phyloP scores from a whole-genome alignment of 768 basidiomycete species.

The Xanthoconium purpureum region DNA sequence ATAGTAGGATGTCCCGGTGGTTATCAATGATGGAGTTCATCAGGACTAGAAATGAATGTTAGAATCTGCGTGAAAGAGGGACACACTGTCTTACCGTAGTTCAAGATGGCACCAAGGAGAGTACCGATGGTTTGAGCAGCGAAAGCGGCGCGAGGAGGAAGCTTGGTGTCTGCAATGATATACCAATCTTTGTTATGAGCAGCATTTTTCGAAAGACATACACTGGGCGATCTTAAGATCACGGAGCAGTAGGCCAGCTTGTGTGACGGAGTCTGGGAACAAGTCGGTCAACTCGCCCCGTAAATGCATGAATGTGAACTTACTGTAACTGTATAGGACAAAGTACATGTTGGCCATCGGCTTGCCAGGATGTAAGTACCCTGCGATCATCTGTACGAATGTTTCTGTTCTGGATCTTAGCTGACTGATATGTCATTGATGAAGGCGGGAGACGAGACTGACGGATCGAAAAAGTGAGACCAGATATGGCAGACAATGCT shows the following conservation, averaged over 20 bases:
- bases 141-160: conserved; percentile 64
- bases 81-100: conserved; percentile 35
- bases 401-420: no score
- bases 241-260: conserved; percentile 51
- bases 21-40: conserved; percentile 58
- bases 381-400: conserved; percentile 37
- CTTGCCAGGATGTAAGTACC: conserved; percentile 34
- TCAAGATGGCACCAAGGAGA: conserved; percentile 48
- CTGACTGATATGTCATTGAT: no score
- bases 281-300: conserved; percentile 37
- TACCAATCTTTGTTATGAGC: conserved; percentile 35
- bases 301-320: conserved; percentile 5
- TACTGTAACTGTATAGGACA: conserved; percentile 47
- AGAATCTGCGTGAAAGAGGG: background rate
- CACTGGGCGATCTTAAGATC: conserved; percentile 49
- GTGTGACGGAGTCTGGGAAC: conserved; percentile 43
- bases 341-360: conserved; percentile 45
- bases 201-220: background rate
- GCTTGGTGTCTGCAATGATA: conserved; percentile 39
- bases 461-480: conserved; percentile 12
- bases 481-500: conserved; percentile 52
- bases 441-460: no score
- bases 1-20: conserved; percentile 49
- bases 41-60: conserved; percentile 40
- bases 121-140: conserved; percentile 56